Conservation (phyloP, 1,284 basidiomycete genomes). For the Rhodofomes roseus region DNA sequence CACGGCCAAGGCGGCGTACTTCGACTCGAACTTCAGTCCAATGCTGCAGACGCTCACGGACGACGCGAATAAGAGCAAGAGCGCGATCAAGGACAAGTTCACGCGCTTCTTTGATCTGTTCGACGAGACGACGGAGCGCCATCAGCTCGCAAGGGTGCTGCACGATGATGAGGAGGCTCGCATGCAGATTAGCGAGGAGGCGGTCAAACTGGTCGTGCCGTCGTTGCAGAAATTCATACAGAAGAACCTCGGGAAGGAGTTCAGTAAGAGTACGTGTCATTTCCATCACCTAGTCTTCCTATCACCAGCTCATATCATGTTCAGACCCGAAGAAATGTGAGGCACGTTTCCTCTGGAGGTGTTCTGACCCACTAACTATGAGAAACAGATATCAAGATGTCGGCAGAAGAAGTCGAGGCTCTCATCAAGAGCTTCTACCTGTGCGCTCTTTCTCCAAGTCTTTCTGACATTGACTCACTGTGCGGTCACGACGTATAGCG, state of each 20-base stretch:
- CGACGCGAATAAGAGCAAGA: slow-evolving; percentile 59
- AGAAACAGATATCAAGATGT: slow-evolving; percentile 69
- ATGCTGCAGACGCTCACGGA: slow-evolving; percentile 70
- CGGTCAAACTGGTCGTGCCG: slow-evolving; percentile 71
- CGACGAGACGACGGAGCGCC: slow-evolving; percentile 73
- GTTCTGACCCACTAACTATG: neutral
- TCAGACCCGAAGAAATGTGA: slow-evolving; percentile 78
- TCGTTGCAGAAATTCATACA: slow-evolving; percentile 68
- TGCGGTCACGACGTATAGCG: slow-evolving; percentile 10
- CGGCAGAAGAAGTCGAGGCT: slow-evolving; percentile 68
- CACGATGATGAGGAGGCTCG: slow-evolving; percentile 63
- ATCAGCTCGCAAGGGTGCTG: slow-evolving; percentile 61
- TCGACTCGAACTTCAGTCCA: slow-evolving; percentile 75
- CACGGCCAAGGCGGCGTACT: slow-evolving; percentile 76
- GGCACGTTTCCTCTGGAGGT: slow-evolving; percentile 28
- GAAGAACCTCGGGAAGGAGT: slow-evolving; percentile 73
- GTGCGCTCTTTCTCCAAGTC: slow-evolving; percentile 10
- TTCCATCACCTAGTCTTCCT: neutral
- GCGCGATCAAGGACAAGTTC: slow-evolving; percentile 74
- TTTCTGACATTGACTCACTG: slow-evolving; percentile 3
- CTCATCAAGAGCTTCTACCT: slow-evolving; percentile 61
- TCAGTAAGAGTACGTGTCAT: slow-evolving; percentile 68
- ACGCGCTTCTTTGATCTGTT: slow-evolving; percentile 73
- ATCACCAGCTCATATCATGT: neutral
- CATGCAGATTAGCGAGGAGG: slow-evolving; percentile 62